These are phyloP conservation scores for Kazachstania sp. DNA, from an alignment of 1,139 yeast species.

Conservation along the genomic window DNA sequence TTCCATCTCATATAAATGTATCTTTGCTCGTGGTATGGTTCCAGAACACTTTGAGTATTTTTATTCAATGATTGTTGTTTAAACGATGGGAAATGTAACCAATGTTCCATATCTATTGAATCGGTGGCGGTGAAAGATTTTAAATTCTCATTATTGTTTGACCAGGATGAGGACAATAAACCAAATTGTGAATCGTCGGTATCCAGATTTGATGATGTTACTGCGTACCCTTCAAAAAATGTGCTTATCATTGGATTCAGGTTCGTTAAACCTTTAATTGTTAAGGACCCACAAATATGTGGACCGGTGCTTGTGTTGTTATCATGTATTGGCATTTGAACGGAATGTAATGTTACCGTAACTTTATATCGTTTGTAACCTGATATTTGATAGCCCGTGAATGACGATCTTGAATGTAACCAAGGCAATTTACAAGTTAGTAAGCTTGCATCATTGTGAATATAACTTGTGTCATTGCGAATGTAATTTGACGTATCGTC, in stretches of 20 bases:
- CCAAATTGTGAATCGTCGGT: slow-evolving; percentile 8
- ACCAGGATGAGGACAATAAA: slow-evolving; percentile 31
- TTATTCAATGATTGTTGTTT: slow-evolving; percentile 18
- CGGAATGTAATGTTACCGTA: slow-evolving; percentile 23
- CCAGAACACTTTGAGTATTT: too few species aligned
- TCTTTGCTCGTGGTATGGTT: slow-evolving; percentile 33
- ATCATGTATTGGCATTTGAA: slow-evolving; percentile 20
- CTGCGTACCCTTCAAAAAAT: slow-evolving; percentile 79
- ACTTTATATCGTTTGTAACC: slow-evolving; percentile 31
- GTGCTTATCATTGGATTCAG: slow-evolving; percentile 74
- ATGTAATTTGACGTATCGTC: slow-evolving; percentile 4
- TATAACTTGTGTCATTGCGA: neutral
- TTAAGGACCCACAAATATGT: slow-evolving; percentile 65
- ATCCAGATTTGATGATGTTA: slow-evolving; percentile 44
- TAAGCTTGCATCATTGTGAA: slow-evolving; percentile 2
- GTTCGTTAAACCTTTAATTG: slow-evolving; percentile 72
- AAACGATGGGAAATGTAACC: slow-evolving; percentile 61
- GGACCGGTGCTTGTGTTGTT: slow-evolving; percentile 11
- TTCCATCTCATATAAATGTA: slow-evolving; percentile 91
- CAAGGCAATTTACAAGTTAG: slow-evolving; percentile 13
- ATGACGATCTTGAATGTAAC: slow-evolving; percentile 22
- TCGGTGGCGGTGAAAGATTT: slow-evolving; percentile 36
- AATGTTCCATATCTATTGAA: slow-evolving; percentile 71
- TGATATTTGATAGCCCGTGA: slow-evolving; percentile 29
- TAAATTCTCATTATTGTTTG: slow-evolving; percentile 35